phyloP scores from a whole-genome alignment of 1,139 yeast genomes.

The Pneumocystis oryctolagi region DNA sequence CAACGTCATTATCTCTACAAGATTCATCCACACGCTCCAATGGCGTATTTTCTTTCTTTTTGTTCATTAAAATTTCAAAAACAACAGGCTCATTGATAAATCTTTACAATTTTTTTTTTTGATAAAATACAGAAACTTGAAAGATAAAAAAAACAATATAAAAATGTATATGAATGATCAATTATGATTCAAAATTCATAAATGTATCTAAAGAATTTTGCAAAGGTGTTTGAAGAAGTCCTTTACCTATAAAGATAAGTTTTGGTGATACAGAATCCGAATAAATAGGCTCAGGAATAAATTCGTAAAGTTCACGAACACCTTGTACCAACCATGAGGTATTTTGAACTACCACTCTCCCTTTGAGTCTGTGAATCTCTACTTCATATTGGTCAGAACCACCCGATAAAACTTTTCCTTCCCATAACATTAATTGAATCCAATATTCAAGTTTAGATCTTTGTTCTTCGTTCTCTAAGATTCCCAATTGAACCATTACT shows the following conservation, averaged over 20 bases:
- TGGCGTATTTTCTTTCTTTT: not conserved
- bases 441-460: slow-evolving; percentile 40
- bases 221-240: not conserved
- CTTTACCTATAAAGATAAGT: slow-evolving; percentile 4
- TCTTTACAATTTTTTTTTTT: not conserved
- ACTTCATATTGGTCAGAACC: slow-evolving; percentile 2
- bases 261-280: slow-evolving; percentile 25
- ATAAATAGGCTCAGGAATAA: slow-evolving; percentile 33
- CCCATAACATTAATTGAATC: slow-evolving; percentile 60
- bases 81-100: not conserved
- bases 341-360: slow-evolving; percentile 35
- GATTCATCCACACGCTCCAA: not conserved
- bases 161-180: not conserved
- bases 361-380: slow-evolving; percentile 75
- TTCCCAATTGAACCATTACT: slow-evolving; percentile 39
- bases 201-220: not conserved
- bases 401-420: slow-evolving; percentile 26
- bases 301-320: slow-evolving; percentile 80
- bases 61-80: not conserved
- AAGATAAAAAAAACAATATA: not conserved
- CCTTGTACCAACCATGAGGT: slow-evolving; percentile 67
- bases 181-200: not conserved
- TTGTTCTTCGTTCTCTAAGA: slow-evolving; percentile 23
- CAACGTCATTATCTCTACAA: not conserved
- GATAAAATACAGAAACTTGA: not conserved